Evolutionary conservation across 164 flowering plant genomes (phyloP), one percentile per base, ranked within the genome.

Genomic region (Litsea cubeba): DNA sequence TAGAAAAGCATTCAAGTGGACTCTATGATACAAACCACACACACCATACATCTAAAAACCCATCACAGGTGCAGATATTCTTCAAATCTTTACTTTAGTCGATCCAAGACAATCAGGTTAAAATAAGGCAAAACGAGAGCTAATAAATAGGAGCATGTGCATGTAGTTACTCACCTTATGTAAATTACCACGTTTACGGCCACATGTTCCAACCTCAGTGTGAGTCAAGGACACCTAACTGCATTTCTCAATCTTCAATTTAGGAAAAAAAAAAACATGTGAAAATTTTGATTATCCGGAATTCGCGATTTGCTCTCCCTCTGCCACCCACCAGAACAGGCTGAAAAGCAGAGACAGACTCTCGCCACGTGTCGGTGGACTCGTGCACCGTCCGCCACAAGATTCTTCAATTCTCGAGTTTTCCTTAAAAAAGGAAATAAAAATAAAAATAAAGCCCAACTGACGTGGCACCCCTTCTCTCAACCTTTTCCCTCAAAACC

Each of bases 371-470:
- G 46, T 40, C 46, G 46, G 46, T 35, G 46, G 46, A 40, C 22
- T 58, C 46, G 66, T 70, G 79, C 68, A 72, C 75, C 77, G 76
- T 78, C 81, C 84, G 84, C 91, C 91, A 84, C 89, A 86, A 83
- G 87, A 82, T 73, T 78, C 82, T 77, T 68, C 69, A 50, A 40
- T 62, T 83, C 87, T 80, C 79, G 86, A 81, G 58, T 65, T 65
- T 82, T 85, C 86, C 24, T 49, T 10, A 1, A 15, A 40, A 26
- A 66, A 20, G 26, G 4, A 25, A 54, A 51, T 51, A 28, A 50
- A 50, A 24, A 60, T 4, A 20, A 8, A 50, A 68, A 62, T 50
- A n/a, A 22, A 26, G 35, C 17, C 51, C n/a, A n/a, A 64, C 75
- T 76, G 75, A 82, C 80, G 79, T 77, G 84, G 79, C 82, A 26